Evolutionary conservation across 106 monocot species (phyloP).

Genomic region (Dactylorhiza incarnata): DNA sequence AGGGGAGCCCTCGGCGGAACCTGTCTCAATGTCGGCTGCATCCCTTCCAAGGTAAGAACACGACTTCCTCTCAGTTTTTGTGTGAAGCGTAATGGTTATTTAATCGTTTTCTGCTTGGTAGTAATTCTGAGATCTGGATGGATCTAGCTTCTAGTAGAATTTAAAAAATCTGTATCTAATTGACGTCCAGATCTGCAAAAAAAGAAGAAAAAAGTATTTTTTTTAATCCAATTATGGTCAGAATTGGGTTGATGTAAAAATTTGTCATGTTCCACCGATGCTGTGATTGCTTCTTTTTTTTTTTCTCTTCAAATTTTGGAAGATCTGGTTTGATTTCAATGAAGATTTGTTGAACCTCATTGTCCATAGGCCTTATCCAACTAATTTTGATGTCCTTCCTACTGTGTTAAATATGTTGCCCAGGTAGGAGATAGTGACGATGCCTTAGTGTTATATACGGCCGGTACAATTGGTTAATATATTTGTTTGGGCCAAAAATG

Average conservation of each 20-base stretch:
- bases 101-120: not conserved
- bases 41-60: constrained; percentile 55
- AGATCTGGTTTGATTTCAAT: not conserved
- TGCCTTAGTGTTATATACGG: too few species aligned
- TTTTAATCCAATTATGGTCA: not conserved
- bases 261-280: not conserved
- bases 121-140: not conserved
- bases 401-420: not conserved
- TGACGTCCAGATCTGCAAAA: not conserved
- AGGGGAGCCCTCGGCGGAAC: constrained; percentile 62
- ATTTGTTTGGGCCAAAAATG: too few species aligned
- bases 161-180: not conserved
- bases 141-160: not conserved
- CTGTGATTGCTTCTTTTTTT: not conserved
- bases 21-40: constrained; percentile 75
- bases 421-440: not conserved
- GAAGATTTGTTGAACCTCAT: not conserved
- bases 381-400: not conserved
- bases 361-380: too few species aligned
- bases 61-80: not conserved
- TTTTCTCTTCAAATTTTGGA: not conserved
- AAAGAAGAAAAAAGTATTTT: not conserved
- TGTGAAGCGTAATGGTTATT: not conserved
- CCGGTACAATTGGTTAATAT: too few species aligned
- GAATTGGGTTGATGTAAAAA: not conserved